Evolutionary conservation across 164 flowering plant genomes (phyloP), one percentile per base, ranked within the genome.

Genomic region (Nymphaea thermarum): DNA sequence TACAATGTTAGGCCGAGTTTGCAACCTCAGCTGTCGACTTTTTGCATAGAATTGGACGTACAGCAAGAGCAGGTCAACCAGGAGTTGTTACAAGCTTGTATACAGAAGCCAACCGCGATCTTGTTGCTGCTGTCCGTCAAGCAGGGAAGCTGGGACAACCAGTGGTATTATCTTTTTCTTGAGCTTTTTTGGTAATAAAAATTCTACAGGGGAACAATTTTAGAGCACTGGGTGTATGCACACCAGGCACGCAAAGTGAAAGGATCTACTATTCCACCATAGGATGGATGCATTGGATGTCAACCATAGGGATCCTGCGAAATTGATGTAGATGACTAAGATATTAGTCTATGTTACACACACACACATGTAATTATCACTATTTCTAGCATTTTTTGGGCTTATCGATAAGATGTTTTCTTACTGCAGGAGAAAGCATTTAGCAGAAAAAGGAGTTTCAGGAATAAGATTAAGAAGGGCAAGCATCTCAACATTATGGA

Each of bases 1-100:
- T 55, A 16, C 16, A 16, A 42, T 71, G 78, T 18, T 78, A 94
- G 99, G 99, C 99, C 65, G 99, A 94, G 66, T 94, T 94, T 79
- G 96, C 98, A 25, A 85, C 81, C 61, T 94, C 89, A 67, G 99
- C 98, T 67, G 89, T 91, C 45, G 98, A 91, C 76, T 94, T 94
- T 72, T 66, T 94, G 81, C 99, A 94, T 68, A 86, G 99, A 72
- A 80, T 90, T 70, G 99, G 98, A 18, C 89, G 99, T 47, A 90
- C 99, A 60, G 99, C 89, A 70, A 82, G 99, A 80, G 99, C 98
- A 67, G 98, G 98, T 71, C 89, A 86, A 69, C 79, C 67, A 73
- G 99, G 99, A 68, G 84, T 82, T 66, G 96, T 95, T 63, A 90
- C 99, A 43, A 95, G 89, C 74, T 77, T 95, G 64, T 92, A 87